Conservation (phyloP, 2,329 filamentous ascomycete species). For the Passalora sequoiae region DNA sequence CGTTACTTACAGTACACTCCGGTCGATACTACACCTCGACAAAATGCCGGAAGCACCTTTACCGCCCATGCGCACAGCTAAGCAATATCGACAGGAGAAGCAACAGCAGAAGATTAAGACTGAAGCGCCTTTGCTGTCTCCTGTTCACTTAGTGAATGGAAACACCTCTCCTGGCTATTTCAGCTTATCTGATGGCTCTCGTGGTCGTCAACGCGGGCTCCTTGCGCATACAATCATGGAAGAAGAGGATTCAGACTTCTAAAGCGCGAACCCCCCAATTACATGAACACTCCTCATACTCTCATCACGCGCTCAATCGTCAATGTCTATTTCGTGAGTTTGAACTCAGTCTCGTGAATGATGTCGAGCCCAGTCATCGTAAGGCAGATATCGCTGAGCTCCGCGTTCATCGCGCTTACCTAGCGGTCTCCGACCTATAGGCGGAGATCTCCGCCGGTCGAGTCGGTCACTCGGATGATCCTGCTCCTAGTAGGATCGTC, state of each 20-base stretch:
- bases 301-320: too few species aligned
- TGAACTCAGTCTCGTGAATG: too few species aligned
- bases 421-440: too few species aligned
- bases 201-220: constrained; percentile 46
- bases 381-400: too few species aligned
- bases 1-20: constrained; percentile 47
- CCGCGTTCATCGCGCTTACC: too few species aligned
- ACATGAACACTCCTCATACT: too few species aligned
- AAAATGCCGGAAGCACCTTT: constrained; percentile 5
- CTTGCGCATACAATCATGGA: constrained; percentile 65
- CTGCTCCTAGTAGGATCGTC: constrained; percentile 4
- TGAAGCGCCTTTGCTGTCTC: constrained; percentile 13
- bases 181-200: constrained; percentile 27
- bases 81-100: constrained; percentile 33
- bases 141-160: constrained; percentile 15
- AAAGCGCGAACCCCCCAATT: too few species aligned
- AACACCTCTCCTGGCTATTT: constrained; percentile 18
- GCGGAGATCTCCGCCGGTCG: too few species aligned
- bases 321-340: too few species aligned
- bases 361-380: too few species aligned
- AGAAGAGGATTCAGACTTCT: constrained; percentile 58
- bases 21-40: constrained; percentile 22
- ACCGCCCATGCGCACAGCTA: constrained; percentile 24
- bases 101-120: constrained; percentile 21
- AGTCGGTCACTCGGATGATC: too few species aligned